Evolutionary conservation across 257 asterid genomes (phyloP).

Genomic region (Coffea canephora): DNA sequence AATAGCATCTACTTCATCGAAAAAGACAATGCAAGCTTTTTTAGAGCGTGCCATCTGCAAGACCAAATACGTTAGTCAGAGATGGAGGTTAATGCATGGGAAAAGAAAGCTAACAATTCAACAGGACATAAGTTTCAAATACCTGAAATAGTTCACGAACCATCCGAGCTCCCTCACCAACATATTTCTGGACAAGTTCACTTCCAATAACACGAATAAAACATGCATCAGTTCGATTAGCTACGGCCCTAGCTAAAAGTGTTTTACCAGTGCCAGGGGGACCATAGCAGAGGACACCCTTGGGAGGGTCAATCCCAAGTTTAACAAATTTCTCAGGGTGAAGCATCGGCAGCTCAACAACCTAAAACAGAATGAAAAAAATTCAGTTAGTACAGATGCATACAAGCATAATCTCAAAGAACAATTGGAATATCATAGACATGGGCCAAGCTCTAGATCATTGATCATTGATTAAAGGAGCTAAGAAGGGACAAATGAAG

Average conservation of each 20-base stretch:
- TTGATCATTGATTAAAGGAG: background rate
- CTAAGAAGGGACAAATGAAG: background rate
- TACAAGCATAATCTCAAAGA: background rate
- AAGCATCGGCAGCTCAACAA: slow-evolving; percentile 98
- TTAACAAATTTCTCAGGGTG: slow-evolving; percentile 97
- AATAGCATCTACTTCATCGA: slow-evolving; percentile 95
- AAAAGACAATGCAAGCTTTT: slow-evolving; percentile 95
- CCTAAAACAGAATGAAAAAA: slow-evolving; percentile 36
- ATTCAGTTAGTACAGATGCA: slow-evolving; percentile 3
- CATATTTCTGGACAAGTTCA: slow-evolving; percentile 96
- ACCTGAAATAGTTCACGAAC: slow-evolving; percentile 99
- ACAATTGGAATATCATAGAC: background rate
- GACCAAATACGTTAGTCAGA: background rate
- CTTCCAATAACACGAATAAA: slow-evolving; percentile 97
- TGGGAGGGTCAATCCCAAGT: slow-evolving; percentile 98
- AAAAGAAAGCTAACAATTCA: background rate
- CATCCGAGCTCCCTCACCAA: slow-evolving; percentile 99
- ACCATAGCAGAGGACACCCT: slow-evolving; percentile 96
- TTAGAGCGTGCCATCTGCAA: slow-evolving; percentile 98
- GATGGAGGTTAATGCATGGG: background rate
- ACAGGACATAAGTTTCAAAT: background rate
- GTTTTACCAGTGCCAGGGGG: slow-evolving; percentile 99
- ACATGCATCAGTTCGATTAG: slow-evolving; percentile 96
- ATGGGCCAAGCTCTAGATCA: background rate
- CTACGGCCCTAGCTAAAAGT: slow-evolving; percentile 92